phyloP scores from a whole-genome alignment of 306 rosid genomes.

The Gastrolobium bilobum region DNA sequence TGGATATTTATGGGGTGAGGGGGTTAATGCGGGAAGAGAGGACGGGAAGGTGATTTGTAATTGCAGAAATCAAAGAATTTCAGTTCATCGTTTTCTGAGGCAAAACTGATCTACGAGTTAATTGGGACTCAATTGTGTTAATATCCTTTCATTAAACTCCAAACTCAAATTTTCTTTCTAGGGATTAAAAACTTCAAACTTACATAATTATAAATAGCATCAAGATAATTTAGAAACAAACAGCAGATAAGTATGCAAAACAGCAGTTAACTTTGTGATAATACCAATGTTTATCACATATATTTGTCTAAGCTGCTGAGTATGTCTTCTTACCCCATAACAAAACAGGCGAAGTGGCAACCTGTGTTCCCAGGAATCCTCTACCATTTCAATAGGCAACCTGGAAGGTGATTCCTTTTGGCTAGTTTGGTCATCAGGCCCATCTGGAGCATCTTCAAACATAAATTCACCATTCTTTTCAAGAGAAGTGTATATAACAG shows the following conservation, averaged over 20 bases:
- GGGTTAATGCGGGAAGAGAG: background rate
- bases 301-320: slow-evolving; percentile 40
- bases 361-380: slow-evolving; percentile 60
- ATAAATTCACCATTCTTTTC: slow-evolving; percentile 54
- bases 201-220: slow-evolving; percentile 23
- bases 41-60: background rate
- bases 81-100: slow-evolving; percentile 26
- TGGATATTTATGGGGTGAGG: background rate
- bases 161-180: slow-evolving; percentile 9
- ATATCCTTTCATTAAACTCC: slow-evolving; percentile 22
- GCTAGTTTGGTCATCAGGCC: slow-evolving; percentile 51
- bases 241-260: background rate
- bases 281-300: slow-evolving; percentile 18
- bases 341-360: slow-evolving; percentile 72
- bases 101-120: slow-evolving; percentile 20
- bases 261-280: slow-evolving; percentile 12
- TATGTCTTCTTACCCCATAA: slow-evolving; percentile 85
- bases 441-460: slow-evolving; percentile 54
- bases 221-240: slow-evolving; percentile 19
- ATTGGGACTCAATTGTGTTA: background rate
- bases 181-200: background rate
- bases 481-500: slow-evolving; percentile 48
- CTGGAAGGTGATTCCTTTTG: slow-evolving; percentile 52
- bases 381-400: slow-evolving; percentile 56
- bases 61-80: slow-evolving; percentile 29